These are phyloP conservation scores for Volvariella surrecta DNA, from an alignment of 1,284 basidiomycete genomes.

Conservation along the genomic window DNA sequence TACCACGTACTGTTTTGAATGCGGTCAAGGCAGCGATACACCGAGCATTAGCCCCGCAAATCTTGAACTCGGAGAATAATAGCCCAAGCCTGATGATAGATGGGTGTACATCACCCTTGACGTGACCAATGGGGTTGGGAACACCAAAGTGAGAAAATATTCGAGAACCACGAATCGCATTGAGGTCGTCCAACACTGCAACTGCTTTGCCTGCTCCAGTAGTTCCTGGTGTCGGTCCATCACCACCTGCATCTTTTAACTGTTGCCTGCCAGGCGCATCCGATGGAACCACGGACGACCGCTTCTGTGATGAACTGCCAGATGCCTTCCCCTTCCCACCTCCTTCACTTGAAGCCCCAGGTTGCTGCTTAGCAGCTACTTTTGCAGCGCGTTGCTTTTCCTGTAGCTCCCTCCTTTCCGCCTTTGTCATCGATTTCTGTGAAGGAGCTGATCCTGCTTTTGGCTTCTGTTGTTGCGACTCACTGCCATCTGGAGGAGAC, in stretches of 20 bases:
- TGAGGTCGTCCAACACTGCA: constrained; percentile 22
- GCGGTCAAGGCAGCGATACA: constrained; percentile 82
- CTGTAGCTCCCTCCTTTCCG: constrained; percentile 72
- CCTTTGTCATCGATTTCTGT: constrained; percentile 70
- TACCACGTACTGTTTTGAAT: constrained; percentile 73
- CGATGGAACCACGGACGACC: neutral
- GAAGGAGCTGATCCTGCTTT: constrained; percentile 21
- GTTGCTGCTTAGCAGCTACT: constrained; percentile 28
- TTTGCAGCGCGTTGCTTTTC: constrained; percentile 77
- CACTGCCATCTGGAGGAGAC: too few species aligned
- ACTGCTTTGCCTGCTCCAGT: constrained; percentile 7
- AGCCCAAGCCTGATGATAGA: constrained; percentile 70
- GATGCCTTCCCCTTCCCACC: neutral
- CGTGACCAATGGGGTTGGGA: constrained; percentile 50
- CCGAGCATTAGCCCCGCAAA: constrained; percentile 81
- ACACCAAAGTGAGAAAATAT: constrained; percentile 81
- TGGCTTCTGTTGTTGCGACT: neutral
- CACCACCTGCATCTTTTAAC: neutral
- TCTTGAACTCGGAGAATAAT: constrained; percentile 79
- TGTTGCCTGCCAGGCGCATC: constrained; percentile 1
- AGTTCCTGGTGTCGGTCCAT: constrained; percentile 16
- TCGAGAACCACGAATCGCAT: constrained; percentile 45
- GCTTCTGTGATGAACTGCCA: constrained; percentile 1
- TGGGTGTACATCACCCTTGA: constrained; percentile 80
- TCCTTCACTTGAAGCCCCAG: constrained; percentile 12